Evolutionary conservation across 257 asterid species (phyloP).

Genomic region (Solanum bulbocastanum): DNA sequence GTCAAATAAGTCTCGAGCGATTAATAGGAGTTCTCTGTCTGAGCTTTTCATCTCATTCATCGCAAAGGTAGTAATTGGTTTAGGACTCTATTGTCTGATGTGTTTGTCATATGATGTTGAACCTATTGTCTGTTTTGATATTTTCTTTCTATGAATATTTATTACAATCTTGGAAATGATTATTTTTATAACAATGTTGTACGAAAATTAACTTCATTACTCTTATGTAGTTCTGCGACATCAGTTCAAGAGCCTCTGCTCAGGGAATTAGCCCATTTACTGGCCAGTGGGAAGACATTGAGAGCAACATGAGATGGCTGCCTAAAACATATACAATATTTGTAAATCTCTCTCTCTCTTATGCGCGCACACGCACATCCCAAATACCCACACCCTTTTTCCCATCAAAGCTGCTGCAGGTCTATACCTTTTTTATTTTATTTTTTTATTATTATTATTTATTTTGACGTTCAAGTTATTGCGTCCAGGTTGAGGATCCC

Average conservation of each 20-base stretch:
- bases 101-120: not conserved
- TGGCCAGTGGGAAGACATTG: constrained; percentile 77
- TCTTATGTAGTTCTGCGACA: constrained; percentile 53
- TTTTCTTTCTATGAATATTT: not conserved
- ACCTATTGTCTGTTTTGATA: not conserved
- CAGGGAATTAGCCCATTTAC: constrained; percentile 54
- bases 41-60: constrained; percentile 74
- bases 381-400: not conserved
- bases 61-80: constrained; percentile 36
- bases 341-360: constrained; percentile 42
- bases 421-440: not conserved
- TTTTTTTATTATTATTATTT: not conserved
- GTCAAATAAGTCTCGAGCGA: constrained; percentile 43
- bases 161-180: not conserved
- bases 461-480: not conserved
- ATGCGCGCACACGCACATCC: not conserved
- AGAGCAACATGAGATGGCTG: constrained; percentile 84
- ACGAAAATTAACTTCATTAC: constrained; percentile 1
- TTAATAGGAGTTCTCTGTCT: constrained; percentile 60
- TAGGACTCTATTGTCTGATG: not conserved
- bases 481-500: constrained; percentile 83
- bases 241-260: constrained; percentile 52
- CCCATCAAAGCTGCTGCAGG: not conserved
- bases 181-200: constrained; percentile 13
- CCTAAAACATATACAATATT: constrained; percentile 76